A percentile compares a stretch with the other conserved stretches of the same genome.
Evolutionary conservation across 305 asterid species (phyloP).

Genomic region (Caryopteris hybrid): DNA sequence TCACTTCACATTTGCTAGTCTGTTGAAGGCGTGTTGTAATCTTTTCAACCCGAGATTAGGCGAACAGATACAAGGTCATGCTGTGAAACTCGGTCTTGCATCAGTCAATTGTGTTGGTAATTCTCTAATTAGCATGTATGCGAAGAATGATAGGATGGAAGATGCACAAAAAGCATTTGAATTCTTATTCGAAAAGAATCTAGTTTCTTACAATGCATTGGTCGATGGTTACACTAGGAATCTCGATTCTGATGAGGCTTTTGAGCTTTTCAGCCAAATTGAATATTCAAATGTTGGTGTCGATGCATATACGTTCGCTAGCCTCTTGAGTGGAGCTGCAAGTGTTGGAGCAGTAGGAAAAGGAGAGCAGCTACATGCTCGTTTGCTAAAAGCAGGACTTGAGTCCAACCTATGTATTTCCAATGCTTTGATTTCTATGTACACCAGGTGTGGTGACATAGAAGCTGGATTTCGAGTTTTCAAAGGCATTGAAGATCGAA

Average conservation of each 20-base stretch:
- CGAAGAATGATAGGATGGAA: conserved; percentile 63
- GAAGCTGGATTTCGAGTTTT: conserved; percentile 71
- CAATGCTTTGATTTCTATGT: conserved; percentile 88
- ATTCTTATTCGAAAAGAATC: conserved; percentile 65
- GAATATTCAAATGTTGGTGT: conserved; percentile 34
- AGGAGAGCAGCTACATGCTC: conserved; percentile 87
- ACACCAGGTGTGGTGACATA: conserved; percentile 77
- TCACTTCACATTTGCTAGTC: conserved; percentile 70
- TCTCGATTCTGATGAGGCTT: conserved; percentile 42
- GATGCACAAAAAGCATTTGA: conserved; percentile 77
- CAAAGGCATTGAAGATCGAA: conserved; percentile 41
- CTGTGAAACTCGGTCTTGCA: conserved; percentile 61
- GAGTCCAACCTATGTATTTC: conserved; percentile 44
- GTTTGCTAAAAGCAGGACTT: conserved; percentile 63
- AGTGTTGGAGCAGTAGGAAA: conserved; percentile 78
- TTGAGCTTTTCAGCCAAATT: conserved; percentile 44
- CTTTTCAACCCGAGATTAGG: conserved; percentile 50
- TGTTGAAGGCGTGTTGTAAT: conserved; percentile 76
- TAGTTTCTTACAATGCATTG: conserved; percentile 63
- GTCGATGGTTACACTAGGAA: conserved; percentile 55
- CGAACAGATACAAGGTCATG: conserved; percentile 50
- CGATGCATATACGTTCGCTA: conserved; percentile 79
- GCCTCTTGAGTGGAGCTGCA: conserved; percentile 91
- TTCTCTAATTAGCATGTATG: conserved; percentile 69
- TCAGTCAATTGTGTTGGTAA: conserved; percentile 67